Conservation (phyloP, 228 moss, liverwort and hornwort species). For the Sphagnum magellanicum region DNA sequence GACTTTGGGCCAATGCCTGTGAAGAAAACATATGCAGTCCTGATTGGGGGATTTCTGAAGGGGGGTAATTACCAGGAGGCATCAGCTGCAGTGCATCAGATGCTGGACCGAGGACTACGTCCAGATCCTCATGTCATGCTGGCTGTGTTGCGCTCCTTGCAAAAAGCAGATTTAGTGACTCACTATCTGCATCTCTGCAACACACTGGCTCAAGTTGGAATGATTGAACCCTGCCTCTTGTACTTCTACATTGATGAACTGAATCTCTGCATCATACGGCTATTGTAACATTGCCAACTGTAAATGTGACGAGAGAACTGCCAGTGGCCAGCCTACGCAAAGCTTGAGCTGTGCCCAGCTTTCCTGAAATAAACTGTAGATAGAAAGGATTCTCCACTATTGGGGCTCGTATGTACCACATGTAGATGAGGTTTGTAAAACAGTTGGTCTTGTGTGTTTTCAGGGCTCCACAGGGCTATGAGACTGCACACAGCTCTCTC, state of each 20-base stretch:
- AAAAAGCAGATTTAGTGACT: slow-evolving; percentile 61
- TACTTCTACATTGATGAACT: slow-evolving; percentile 87
- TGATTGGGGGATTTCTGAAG: slow-evolving; percentile 87
- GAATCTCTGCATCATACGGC: slow-evolving; percentile 84
- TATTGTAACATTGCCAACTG: slow-evolving; percentile 25
- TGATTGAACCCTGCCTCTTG: slow-evolving; percentile 81
- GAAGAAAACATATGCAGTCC: slow-evolving; percentile 76
- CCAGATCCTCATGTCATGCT: slow-evolving; percentile 83
- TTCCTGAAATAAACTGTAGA: too few relatives aligned
- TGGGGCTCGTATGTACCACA: too few relatives aligned
- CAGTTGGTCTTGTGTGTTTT: too few relatives aligned
- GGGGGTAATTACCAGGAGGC: slow-evolving; percentile 65
- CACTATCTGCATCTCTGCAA: slow-evolving; percentile 79
- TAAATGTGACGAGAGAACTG: too few relatives aligned
- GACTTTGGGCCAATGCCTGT: slow-evolving; percentile 45
- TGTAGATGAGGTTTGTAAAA: too few relatives aligned
- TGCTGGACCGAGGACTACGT: slow-evolving; percentile 58
- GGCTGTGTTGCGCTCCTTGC: slow-evolving; percentile 70
- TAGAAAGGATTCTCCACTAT: too few relatives aligned
- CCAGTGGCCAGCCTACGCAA: too few relatives aligned
- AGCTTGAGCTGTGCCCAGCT: too few relatives aligned
- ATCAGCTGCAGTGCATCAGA: slow-evolving; percentile 62
- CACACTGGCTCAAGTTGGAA: slow-evolving; percentile 63
- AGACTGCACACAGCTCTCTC: too few relatives aligned
- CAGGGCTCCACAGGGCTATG: too few relatives aligned